phyloP scores from a whole-genome alignment of 1,139 yeast genomes.

The Hyphopichia pseudoburtonii region DNA sequence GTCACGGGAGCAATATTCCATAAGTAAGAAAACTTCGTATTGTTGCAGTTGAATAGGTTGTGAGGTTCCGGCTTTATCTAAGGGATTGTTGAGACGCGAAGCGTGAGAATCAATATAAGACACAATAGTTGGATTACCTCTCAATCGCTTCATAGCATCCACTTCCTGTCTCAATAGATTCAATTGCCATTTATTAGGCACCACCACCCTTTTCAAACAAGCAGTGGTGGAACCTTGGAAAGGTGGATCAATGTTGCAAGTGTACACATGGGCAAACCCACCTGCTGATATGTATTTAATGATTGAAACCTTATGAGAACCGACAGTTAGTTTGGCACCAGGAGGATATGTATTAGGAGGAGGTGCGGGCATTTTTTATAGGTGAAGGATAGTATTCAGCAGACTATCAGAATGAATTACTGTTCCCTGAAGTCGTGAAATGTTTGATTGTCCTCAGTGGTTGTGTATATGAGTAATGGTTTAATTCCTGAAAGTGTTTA shows the following conservation, averaged over 20 bases:
- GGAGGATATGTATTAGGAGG: slow-evolving; percentile 62
- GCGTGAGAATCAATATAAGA: slow-evolving; percentile 95
- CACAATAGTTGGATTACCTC: slow-evolving; percentile 78
- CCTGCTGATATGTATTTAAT: slow-evolving; percentile 67
- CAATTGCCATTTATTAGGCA: slow-evolving; percentile 70
- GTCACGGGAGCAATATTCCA: slow-evolving; percentile 88
- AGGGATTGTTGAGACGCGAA: slow-evolving; percentile 47
- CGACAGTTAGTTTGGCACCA: slow-evolving; percentile 64
- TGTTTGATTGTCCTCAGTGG: too few relatives aligned
- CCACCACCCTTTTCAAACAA: slow-evolving; percentile 73
- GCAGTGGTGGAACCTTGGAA: slow-evolving; percentile 50
- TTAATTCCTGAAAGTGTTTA: too few relatives aligned
- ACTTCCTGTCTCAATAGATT: slow-evolving; percentile 73
- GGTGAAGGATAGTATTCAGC: too few relatives aligned
- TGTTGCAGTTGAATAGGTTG: slow-evolving; percentile 32
- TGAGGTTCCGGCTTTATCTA: slow-evolving; percentile 19
- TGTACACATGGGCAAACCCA: slow-evolving; percentile 79
- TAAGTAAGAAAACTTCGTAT: slow-evolving; percentile 85
- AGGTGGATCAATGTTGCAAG: slow-evolving; percentile 57
- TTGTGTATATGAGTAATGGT: background rate
- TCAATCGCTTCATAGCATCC: slow-evolving; percentile 77
- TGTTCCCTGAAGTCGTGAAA: too few relatives aligned
- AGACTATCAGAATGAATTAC: too few relatives aligned
- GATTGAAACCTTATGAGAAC: slow-evolving; percentile 58
- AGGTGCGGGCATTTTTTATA: slow-evolving; percentile 26